Evolutionary conservation across 257 asterid species (phyloP).

Genomic region (Salvia hispanica): DNA sequence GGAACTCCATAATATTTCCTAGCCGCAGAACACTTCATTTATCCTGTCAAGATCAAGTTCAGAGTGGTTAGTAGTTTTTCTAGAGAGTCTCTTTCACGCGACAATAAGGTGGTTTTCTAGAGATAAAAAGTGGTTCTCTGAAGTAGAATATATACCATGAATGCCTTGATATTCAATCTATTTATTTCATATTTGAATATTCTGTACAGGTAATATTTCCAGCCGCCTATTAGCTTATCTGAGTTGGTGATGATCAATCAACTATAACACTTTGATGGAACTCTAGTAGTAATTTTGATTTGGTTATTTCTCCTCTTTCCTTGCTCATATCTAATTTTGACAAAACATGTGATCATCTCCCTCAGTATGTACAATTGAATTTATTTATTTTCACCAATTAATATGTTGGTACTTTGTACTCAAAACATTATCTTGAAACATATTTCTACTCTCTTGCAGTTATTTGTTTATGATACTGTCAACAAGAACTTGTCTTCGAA

Average conservation of each 20-base stretch:
- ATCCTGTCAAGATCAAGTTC: background rate
- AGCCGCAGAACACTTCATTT: background rate
- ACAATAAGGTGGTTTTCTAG: background rate
- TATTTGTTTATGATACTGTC: conserved; percentile 84
- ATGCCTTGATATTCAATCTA: background rate
- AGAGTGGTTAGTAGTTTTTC: background rate
- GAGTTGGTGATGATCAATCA: background rate
- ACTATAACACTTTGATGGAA: background rate
- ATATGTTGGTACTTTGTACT: background rate
- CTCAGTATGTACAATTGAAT: background rate
- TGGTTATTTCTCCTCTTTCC: background rate
- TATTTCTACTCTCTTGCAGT: conserved; percentile 42
- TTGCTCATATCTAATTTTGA: background rate
- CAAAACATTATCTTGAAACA: background rate
- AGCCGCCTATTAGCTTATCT: background rate
- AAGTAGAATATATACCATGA: background rate
- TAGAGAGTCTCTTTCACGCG: background rate
- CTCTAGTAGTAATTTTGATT: background rate
- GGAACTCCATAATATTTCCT: background rate
- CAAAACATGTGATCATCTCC: background rate
- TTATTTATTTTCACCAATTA: background rate
- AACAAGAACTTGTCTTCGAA: conserved; percentile 76
- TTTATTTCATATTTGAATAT: background rate
- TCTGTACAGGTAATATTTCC: background rate
- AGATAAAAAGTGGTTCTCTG: background rate